Conservation (phyloP, 768 basidiomycete species). For the Tulasnella sp. region DNA sequence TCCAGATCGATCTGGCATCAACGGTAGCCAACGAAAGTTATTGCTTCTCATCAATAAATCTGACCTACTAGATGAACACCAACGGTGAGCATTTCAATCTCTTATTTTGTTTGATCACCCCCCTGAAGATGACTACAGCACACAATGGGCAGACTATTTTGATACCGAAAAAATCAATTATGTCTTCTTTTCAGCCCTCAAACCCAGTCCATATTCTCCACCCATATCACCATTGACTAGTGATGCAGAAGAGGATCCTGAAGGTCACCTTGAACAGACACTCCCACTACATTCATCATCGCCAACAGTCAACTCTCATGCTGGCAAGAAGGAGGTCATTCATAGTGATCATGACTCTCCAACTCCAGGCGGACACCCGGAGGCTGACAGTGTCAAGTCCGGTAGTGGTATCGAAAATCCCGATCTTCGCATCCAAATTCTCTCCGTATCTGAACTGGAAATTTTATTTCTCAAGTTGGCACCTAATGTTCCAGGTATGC, state of each 20-base stretch:
- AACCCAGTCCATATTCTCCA: too few species aligned
- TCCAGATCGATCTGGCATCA: slow-evolving; percentile 69
- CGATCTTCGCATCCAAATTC: slow-evolving; percentile 59
- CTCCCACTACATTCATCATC: too few species aligned
- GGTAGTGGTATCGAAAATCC: too few species aligned
- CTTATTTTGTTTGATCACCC: neutral
- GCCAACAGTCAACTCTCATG: too few species aligned
- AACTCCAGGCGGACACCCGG: too few species aligned
- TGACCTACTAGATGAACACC: slow-evolving; percentile 73
- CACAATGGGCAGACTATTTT: slow-evolving; percentile 85
- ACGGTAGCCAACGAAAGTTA: slow-evolving; percentile 52
- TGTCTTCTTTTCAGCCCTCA: slow-evolving; percentile 88
- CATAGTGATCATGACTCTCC: slow-evolving; percentile 25
- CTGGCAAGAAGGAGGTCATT: too few species aligned
- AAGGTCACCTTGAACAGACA: too few species aligned
- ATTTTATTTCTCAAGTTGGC: slow-evolving; percentile 59
- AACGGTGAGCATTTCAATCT: slow-evolving; percentile 44
- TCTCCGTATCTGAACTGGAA: slow-evolving; percentile 81
- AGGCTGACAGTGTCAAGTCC: too few species aligned
- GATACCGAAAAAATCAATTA: slow-evolving; percentile 60
- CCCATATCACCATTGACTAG: too few species aligned
- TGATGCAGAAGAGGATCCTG: too few species aligned
- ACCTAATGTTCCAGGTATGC: slow-evolving; percentile 54
- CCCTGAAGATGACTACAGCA: slow-evolving; percentile 32
- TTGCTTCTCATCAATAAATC: slow-evolving; percentile 91